Evolutionary conservation across 768 basidiomycete species (phyloP).

Genomic region (Suillus brevipes): DNA sequence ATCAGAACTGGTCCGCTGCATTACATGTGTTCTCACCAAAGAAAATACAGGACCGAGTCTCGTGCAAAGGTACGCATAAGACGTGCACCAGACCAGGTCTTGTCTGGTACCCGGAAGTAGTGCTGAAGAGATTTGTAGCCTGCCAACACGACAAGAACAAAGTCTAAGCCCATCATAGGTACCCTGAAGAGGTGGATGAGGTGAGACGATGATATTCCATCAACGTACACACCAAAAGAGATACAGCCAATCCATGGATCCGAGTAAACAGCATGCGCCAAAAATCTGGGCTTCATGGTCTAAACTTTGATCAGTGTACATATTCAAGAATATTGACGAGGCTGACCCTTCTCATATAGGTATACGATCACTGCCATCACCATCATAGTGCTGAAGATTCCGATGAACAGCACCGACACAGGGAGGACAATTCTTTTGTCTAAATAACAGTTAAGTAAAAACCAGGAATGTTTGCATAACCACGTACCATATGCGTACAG

Average conservation of each 20-base stretch:
- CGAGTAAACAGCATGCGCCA: constrained; percentile 2
- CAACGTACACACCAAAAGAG: constrained; percentile 6
- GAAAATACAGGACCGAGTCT: constrained; percentile 11
- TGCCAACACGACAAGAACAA: constrained; percentile 9
- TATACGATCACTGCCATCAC: constrained; percentile 6
- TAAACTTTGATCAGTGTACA: background rate
- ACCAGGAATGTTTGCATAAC: too few relatives aligned
- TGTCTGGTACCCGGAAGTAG: constrained; percentile 8
- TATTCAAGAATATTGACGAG: background rate
- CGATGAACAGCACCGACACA: background rate
- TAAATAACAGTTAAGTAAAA: background rate
- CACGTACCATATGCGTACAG: constrained; percentile 8
- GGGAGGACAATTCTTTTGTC: constrained; percentile 9
- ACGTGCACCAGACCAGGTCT: constrained; percentile 11
- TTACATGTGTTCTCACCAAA: constrained; percentile 5
- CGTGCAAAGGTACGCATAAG: constrained; percentile 8
- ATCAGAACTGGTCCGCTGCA: background rate
- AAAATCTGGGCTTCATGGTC: constrained; percentile 3
- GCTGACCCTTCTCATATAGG: constrained; percentile 6
- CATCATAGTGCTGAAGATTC: constrained; percentile 2
- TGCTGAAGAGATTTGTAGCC: constrained; percentile 13
- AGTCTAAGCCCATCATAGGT: constrained; percentile 10
- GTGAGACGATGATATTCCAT: background rate
- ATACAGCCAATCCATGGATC: constrained; percentile 8
- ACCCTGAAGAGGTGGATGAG: constrained; percentile 1